Percentiles rank a stretch among this genome's conserved stretches.
Conservation (phyloP, 345 rosid species). For the Pistacia atlantica region DNA sequence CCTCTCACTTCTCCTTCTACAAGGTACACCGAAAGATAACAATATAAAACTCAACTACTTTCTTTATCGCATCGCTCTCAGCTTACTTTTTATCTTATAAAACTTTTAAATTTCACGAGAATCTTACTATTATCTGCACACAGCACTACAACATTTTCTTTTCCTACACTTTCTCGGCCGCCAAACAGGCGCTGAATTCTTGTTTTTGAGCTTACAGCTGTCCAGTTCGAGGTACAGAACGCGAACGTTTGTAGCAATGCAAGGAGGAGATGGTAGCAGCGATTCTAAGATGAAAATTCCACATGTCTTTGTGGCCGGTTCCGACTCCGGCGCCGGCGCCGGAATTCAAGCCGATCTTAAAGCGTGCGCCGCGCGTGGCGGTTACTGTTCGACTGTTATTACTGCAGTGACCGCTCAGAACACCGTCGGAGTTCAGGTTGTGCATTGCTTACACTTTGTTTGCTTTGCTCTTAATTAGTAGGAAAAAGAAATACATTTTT, state of each 20-base stretch:
- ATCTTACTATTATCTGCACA: not conserved
- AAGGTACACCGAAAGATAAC: not conserved
- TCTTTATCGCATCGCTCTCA: no score
- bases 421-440: conserved; percentile 87
- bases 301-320: conserved; percentile 87
- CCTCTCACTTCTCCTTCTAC: conserved; percentile 1
- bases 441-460: not conserved
- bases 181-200: not conserved
- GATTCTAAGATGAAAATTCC: conserved; percentile 39
- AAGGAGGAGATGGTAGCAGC: conserved; percentile 19
- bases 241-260: conserved; percentile 23
- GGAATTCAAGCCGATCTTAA: conserved; percentile 97
- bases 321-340: conserved; percentile 95
- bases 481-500: not conserved
- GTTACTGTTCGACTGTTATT: conserved; percentile 84
- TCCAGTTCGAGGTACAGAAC: not conserved
- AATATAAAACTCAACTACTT: no score
- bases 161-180: not conserved
- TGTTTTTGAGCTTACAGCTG: conserved; percentile 12
- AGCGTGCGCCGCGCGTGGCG: conserved; percentile 90
- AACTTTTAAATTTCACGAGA: no score
- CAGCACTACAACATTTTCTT: not conserved
- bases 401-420: conserved; percentile 96
- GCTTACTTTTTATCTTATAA: no score
- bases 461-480: not conserved